Conservation (phyloP, 768 basidiomycete species). For the Termitomyces heimii region DNA sequence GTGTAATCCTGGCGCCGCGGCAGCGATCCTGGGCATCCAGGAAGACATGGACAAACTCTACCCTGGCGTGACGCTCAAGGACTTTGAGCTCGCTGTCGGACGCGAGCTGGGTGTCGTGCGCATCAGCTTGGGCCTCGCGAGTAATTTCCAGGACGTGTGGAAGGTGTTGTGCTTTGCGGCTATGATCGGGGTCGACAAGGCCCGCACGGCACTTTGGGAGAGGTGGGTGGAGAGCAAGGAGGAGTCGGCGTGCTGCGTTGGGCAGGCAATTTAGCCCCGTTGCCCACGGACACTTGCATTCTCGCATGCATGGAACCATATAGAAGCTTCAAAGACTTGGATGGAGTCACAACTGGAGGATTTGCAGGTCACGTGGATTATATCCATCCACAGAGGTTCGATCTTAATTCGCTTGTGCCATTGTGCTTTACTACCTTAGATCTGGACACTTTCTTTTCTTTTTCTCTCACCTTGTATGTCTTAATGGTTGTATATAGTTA, state of each 20-base stretch:
- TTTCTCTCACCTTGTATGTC: neutral
- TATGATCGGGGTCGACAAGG: constrained; percentile 34
- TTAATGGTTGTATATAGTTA: constrained; percentile 7
- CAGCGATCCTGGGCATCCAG: constrained; percentile 62
- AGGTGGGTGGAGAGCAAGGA: constrained; percentile 22
- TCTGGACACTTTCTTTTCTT: neutral
- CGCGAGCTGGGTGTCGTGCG: constrained; percentile 71
- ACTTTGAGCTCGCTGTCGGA: constrained; percentile 57
- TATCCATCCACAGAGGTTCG: neutral
- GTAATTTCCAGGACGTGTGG: constrained; percentile 72
- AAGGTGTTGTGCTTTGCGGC: constrained; percentile 44
- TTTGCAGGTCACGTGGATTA: neutral
- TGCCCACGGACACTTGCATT: neutral
- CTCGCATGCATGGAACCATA: neutral
- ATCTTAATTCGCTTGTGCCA: neutral
- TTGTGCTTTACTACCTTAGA: neutral
- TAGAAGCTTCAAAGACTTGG: neutral
- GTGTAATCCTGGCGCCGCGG: constrained; percentile 83
- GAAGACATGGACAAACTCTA: constrained; percentile 58
- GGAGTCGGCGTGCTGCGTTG: constrained; percentile 1
- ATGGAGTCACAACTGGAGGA: neutral
- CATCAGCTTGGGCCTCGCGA: constrained; percentile 75
- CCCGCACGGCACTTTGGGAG: constrained; percentile 35
- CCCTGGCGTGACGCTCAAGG: constrained; percentile 52
- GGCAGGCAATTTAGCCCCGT: constrained; percentile 16